Evolutionary conservation across 73 alveolate species (phyloP).

Genomic region (Paramecium bursaria): DNA sequence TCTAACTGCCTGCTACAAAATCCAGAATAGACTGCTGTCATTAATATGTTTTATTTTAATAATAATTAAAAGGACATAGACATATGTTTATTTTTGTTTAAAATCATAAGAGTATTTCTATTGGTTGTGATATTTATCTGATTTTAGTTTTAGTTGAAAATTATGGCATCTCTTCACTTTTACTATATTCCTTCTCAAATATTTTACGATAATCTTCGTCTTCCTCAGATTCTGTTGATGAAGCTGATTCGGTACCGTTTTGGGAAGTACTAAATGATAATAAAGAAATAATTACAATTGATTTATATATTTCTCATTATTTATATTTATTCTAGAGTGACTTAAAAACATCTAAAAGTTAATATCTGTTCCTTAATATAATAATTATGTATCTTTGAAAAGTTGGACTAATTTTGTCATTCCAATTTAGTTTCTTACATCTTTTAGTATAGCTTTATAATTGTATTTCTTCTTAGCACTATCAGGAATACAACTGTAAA

Average conservation of each 20-base stretch:
- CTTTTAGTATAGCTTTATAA: conserved; percentile 30
- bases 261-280: not conserved
- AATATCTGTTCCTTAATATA: not conserved
- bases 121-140: too few relatives aligned
- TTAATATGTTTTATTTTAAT: too few relatives aligned
- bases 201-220: too few relatives aligned
- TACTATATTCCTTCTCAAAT: too few relatives aligned
- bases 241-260: not conserved
- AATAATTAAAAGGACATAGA: too few relatives aligned
- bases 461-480: conserved; percentile 1
- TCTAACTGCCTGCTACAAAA: conserved; percentile 35
- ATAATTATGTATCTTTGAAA: not conserved
- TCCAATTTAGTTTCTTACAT: conserved; percentile 33
- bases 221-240: conserved; percentile 51
- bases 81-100: too few relatives aligned
- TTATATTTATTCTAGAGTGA: not conserved
- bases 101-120: too few relatives aligned
- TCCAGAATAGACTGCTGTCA: too few relatives aligned
- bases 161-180: too few relatives aligned
- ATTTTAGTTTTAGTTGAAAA: too few relatives aligned
- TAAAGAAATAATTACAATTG: not conserved
- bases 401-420: conserved; percentile 20
- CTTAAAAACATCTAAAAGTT: conserved; percentile 1
- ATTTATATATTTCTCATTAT: conserved; percentile 11
- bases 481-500: conserved; percentile 23